Evolutionary conservation across 805 yeast species (phyloP), one percentile per base, ranked within the genome.

Genomic region (Ogataea pignaliae): DNA sequence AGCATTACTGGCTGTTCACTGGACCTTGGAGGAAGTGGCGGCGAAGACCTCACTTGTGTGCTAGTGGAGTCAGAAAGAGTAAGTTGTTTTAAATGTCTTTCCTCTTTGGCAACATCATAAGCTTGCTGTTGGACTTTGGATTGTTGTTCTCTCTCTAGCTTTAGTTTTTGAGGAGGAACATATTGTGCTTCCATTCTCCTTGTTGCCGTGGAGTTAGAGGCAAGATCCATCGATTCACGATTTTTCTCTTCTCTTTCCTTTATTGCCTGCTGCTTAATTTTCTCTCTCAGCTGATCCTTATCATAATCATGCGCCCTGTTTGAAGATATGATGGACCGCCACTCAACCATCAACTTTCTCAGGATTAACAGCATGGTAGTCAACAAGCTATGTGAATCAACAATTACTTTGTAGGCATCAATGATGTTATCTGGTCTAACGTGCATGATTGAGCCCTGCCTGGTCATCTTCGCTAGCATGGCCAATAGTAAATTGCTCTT

Each of bases 401-500:
- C 57, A 3, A 70, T 60, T 42, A 72, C 71, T 44, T 71, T 73
- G 18, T 61, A 60, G 21, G 73, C 62, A 41, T 72, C 78, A 14
- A 57, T 41, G 2, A 72, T 51, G 37, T 55, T 65, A 34, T 71
- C 72, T 2, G 68, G 51, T 34, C 64, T 63, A 9, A 65, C 63
- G 15, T 61, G 65, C 44, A 57, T 63, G 15, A 50, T 45, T 6
- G 75, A 58, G 37, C 69, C 69, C 48, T 68, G 68, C 40, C 79
- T 58, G 2, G 78, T 60, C 37, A 75, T 66, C 43, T 73, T 66
- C 0, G 78, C 66, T 18, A 78, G 65, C 9, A 69, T 66, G 3
- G 81, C 76, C 40, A 76, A 62, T 21, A 78, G 54, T 10, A 73
- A 63, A 26, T 74, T 76, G 51, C 75, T 78, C 46, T 73, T 76